phyloP scores from a whole-genome alignment of 441 rosid genomes.

The Eutrema salsugineum region DNA sequence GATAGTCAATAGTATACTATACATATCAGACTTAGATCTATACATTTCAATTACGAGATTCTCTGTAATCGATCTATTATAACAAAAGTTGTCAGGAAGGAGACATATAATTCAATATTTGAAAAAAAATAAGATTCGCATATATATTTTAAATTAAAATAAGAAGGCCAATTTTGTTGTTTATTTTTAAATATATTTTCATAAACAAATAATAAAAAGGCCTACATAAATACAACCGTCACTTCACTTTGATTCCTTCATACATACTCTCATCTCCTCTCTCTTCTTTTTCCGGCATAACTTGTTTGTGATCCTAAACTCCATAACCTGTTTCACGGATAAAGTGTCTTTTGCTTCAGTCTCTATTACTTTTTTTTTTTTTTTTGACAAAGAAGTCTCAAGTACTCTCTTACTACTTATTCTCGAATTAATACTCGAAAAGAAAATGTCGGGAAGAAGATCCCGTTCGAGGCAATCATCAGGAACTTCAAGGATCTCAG shows the following conservation, averaged over 20 bases:
- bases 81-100: constrained; percentile 30
- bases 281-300: constrained; percentile 1
- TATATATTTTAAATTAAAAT: not conserved
- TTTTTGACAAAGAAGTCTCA: too few species aligned
- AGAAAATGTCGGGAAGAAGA: constrained; percentile 80
- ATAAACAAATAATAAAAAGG: constrained; percentile 23
- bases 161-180: not conserved
- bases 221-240: constrained; percentile 31
- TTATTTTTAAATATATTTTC: not conserved
- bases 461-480: constrained; percentile 76
- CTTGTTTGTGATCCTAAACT: constrained; percentile 23
- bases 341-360: not conserved
- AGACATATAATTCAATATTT: constrained; percentile 19
- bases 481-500: constrained; percentile 68
- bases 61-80: constrained; percentile 26
- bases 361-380: not conserved
- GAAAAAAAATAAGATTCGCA: constrained; percentile 14
- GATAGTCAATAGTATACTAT: constrained; percentile 1
- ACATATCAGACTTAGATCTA: constrained; percentile 24
- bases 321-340: not conserved
- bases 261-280: constrained; percentile 11
- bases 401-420: too few species aligned
- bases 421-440: not conserved
- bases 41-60: constrained; percentile 13
- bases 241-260: constrained; percentile 29